These are phyloP conservation scores for Amauroascus verrucosus DNA, from an alignment of 2,329 filamentous ascomycete genomes.

Conservation along the genomic window DNA sequence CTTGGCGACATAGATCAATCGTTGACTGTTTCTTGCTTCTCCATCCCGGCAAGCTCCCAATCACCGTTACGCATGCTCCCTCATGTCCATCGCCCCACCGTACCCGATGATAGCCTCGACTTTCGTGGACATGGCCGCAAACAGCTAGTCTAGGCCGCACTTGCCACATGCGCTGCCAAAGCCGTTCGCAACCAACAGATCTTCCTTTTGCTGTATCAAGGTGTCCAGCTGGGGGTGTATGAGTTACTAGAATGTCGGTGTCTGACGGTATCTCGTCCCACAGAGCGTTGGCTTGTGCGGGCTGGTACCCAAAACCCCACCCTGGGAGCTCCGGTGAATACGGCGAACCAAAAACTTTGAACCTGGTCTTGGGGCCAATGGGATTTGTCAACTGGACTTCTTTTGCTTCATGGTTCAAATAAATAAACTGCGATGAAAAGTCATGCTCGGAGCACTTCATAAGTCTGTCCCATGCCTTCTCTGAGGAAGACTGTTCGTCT, in stretches of 20 bases:
- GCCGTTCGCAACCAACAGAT: conserved; percentile 41
- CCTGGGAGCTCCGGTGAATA: conserved; percentile 38
- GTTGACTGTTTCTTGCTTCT: conserved; percentile 46
- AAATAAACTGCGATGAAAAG: conserved; percentile 29
- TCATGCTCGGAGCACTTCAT: background rate
- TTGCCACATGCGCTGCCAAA: conserved; percentile 37
- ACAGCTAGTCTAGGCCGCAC: conserved; percentile 44
- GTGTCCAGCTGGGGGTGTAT: conserved; percentile 41
- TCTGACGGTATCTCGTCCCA: conserved; percentile 45
- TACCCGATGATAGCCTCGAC: conserved; percentile 44
- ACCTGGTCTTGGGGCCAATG: conserved; percentile 38
- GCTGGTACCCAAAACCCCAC: conserved; percentile 49
- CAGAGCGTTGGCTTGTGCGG: conserved; percentile 24
- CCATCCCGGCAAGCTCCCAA: conserved; percentile 30
- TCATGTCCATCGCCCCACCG: conserved; percentile 31
- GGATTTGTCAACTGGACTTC: conserved; percentile 36
- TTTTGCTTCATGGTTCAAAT: conserved; percentile 42
- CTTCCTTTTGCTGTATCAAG: conserved; percentile 30
- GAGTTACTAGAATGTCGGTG: conserved; percentile 46
- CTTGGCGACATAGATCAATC: conserved; percentile 42
- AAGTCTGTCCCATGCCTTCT: background rate
- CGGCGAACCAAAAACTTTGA: conserved; percentile 52
- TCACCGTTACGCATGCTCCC: conserved; percentile 16
- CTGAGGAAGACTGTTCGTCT: conserved; percentile 12
- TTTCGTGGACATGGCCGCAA: conserved; percentile 52